These are phyloP conservation scores for Crithidia fasciculata DNA, from an alignment of 208 protist species.

Conservation along the genomic window DNA sequence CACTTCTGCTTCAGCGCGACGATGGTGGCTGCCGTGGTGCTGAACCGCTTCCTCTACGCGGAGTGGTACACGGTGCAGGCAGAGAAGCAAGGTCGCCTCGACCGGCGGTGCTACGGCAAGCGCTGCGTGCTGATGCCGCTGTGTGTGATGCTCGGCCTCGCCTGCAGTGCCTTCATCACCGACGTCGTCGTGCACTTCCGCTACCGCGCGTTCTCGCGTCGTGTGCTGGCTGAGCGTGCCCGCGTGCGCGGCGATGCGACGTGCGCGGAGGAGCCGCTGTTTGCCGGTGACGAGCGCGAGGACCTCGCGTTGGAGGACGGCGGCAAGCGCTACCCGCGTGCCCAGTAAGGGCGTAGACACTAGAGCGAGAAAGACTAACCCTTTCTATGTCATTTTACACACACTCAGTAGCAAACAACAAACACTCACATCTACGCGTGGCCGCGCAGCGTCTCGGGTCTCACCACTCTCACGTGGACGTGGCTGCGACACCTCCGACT, in stretches of 20 bases:
- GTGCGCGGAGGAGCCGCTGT: neutral
- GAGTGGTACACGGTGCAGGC: slow-evolving; percentile 58
- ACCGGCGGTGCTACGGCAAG: slow-evolving; percentile 20
- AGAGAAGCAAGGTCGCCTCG: slow-evolving; percentile 21
- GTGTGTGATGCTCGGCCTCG: slow-evolving; percentile 32
- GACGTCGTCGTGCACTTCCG: slow-evolving; percentile 31
- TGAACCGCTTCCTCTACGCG: slow-evolving; percentile 56
- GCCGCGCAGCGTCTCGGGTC: too few species aligned
- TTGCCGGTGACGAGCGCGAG: neutral
- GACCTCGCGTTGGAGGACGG: neutral
- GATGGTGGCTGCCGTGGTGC: slow-evolving; percentile 40
- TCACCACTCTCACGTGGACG: too few species aligned
- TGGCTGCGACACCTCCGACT: too few species aligned
- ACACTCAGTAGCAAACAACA: too few species aligned
- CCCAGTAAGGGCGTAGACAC: neutral
- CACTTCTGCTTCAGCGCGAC: slow-evolving; percentile 41
- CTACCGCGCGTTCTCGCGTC: slow-evolving; percentile 33
- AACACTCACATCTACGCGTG: too few species aligned
- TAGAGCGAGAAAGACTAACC: too few species aligned
- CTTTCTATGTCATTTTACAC: too few species aligned
- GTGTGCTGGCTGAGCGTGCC: slow-evolving; percentile 42
- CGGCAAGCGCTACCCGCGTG: slow-evolving; percentile 4
- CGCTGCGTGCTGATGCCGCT: slow-evolving; percentile 37
- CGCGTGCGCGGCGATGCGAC: slow-evolving; percentile 33
- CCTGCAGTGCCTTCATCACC: slow-evolving; percentile 23